Conservation (phyloP, 192 early-diverging fungal species). For the Ambispora gerdemannii region DNA sequence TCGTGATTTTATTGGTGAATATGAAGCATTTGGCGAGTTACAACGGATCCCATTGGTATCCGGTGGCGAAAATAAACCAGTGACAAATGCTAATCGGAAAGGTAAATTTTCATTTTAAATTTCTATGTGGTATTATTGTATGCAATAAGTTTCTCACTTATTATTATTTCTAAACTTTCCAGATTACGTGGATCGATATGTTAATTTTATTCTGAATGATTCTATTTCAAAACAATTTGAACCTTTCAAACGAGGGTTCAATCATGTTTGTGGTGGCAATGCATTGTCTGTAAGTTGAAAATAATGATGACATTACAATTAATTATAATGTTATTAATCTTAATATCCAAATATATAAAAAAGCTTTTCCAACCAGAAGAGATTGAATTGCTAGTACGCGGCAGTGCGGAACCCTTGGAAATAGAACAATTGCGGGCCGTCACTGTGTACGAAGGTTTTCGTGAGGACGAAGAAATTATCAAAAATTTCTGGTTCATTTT, state of each 20-base stretch:
- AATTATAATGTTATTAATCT: too few relatives aligned
- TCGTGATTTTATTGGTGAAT: slow-evolving; percentile 72
- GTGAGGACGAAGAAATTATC: slow-evolving; percentile 49
- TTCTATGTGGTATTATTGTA: not conserved
- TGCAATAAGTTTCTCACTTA: not conserved
- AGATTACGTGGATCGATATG: slow-evolving; percentile 81
- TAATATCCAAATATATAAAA: slow-evolving; percentile 7
- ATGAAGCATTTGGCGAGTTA: slow-evolving; percentile 69
- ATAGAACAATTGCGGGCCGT: slow-evolving; percentile 52
- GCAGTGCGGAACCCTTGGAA: slow-evolving; percentile 67
- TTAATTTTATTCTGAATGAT: slow-evolving; percentile 77
- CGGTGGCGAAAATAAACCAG: slow-evolving; percentile 55
- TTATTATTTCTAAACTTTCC: slow-evolving; percentile 10
- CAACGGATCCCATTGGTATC: slow-evolving; percentile 61
- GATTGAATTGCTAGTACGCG: slow-evolving; percentile 85
- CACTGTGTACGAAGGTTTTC: slow-evolving; percentile 63
- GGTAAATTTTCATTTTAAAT: slow-evolving; percentile 1
- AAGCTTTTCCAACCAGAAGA: slow-evolving; percentile 86
- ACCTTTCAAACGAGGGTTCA: slow-evolving; percentile 83
- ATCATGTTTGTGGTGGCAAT: slow-evolving; percentile 84
- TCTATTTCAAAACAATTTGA: slow-evolving; percentile 73
- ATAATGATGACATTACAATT: too few relatives aligned
- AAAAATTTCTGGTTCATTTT: slow-evolving; percentile 80
- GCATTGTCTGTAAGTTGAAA: slow-evolving; percentile 65
- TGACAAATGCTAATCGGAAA: slow-evolving; percentile 60